These are phyloP conservation scores for Cyclostephanos tholiformis DNA, from an alignment of 108 stramenopile genomes.

Conservation along the genomic window DNA sequence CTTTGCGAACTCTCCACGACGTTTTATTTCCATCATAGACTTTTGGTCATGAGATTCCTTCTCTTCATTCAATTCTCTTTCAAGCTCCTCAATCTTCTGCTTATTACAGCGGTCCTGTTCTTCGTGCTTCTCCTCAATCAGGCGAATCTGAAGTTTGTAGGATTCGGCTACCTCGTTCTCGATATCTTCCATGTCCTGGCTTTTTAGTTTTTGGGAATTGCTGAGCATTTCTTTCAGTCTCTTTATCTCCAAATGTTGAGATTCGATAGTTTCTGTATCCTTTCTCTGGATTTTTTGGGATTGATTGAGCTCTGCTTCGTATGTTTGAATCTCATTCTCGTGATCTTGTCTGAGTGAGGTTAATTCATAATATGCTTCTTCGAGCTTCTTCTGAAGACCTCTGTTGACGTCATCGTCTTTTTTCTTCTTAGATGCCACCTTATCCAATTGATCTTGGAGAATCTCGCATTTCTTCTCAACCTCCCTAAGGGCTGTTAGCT, in stretches of 20 bases:
- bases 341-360: slow-evolving; percentile 21
- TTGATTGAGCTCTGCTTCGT: slow-evolving; percentile 25
- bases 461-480: slow-evolving; percentile 17
- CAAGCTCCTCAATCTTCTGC: slow-evolving; percentile 34
- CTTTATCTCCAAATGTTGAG: slow-evolving; percentile 32
- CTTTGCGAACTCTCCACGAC: slow-evolving; percentile 48
- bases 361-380: slow-evolving; percentile 36
- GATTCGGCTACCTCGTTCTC: slow-evolving; percentile 47
- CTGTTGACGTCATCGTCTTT: slow-evolving; percentile 37
- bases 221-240: slow-evolving; percentile 20
- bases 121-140: slow-evolving; percentile 32
- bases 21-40: slow-evolving; percentile 41
- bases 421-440: slow-evolving; percentile 20
- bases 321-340: slow-evolving; percentile 14
- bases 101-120: slow-evolving; percentile 30
- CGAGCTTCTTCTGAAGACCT: slow-evolving; percentile 44
- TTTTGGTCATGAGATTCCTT: slow-evolving; percentile 39
- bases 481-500: background rate
- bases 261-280: slow-evolving; percentile 28
- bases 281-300: slow-evolving; percentile 22
- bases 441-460: slow-evolving; percentile 24
- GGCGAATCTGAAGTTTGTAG: slow-evolving; percentile 41
- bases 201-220: slow-evolving; percentile 18
- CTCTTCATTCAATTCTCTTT: slow-evolving; percentile 21
- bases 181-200: slow-evolving; percentile 21